phyloP scores from a whole-genome alignment of 495 filamentous ascomycete species.

The Penicillium roqueforti region DNA sequence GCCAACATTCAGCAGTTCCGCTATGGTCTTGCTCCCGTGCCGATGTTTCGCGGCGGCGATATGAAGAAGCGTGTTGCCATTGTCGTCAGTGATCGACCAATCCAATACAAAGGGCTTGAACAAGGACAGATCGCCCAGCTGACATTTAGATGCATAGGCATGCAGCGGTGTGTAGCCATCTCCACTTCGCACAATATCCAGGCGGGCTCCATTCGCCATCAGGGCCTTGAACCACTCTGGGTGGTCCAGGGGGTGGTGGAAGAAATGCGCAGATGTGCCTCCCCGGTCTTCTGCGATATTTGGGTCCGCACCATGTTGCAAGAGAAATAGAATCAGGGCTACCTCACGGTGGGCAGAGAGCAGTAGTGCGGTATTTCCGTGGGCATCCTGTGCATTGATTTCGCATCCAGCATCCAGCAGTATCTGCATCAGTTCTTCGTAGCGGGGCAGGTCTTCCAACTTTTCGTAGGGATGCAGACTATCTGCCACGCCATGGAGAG shows the following conservation, averaged over 20 bases:
- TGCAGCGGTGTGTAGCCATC: constrained; percentile 1
- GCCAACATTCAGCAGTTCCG: constrained; percentile 11
- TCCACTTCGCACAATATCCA: neutral
- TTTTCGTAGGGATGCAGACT: neutral
- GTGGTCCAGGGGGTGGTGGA: constrained; percentile 2
- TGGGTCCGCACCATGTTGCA: constrained; percentile 4
- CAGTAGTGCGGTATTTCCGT: neutral
- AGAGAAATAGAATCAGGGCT: neutral
- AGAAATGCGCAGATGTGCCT: neutral
- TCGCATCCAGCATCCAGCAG: constrained; percentile 4
- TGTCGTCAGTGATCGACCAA: constrained; percentile 14
- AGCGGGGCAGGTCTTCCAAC: neutral
- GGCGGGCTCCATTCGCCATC: constrained; percentile 1
- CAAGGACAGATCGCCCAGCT: constrained; percentile 10
- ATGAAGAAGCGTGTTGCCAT: constrained; percentile 22
- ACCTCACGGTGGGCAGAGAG: neutral
- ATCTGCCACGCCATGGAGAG: neutral
- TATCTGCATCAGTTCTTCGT: neutral
- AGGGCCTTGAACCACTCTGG: constrained; percentile 6
- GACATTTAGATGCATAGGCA: neutral
- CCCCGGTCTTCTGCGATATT: neutral
- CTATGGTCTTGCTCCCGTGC: constrained; percentile 2
- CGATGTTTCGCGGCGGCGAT: constrained; percentile 9
- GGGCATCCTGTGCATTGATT: constrained; percentile 4
- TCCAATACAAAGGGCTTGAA: constrained; percentile 12